Evolutionary conservation across 805 yeast genomes (phyloP).

Genomic region (Ogataea pini): DNA sequence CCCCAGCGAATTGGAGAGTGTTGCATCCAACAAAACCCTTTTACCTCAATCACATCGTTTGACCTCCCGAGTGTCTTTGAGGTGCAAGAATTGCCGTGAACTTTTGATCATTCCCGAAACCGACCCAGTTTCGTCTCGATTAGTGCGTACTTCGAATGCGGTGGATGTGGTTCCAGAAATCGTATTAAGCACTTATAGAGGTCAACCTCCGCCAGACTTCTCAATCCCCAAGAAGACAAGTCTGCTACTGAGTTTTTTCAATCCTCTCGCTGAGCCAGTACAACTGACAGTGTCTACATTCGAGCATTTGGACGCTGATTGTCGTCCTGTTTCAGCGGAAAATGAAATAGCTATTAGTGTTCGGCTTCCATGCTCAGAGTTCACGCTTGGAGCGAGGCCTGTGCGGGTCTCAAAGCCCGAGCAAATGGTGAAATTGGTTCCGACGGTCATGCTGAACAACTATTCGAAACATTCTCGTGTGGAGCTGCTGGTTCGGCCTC

Average conservation of each 20-base stretch:
- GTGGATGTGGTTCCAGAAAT: constrained; percentile 28
- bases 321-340: background rate
- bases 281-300: constrained; percentile 19
- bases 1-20: too few relatives aligned
- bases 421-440: constrained; percentile 25
- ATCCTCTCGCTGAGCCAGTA: constrained; percentile 10
- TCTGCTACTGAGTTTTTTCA: constrained; percentile 19
- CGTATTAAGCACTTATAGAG: constrained; percentile 6
- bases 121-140: constrained; percentile 25
- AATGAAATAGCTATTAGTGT: constrained; percentile 1
- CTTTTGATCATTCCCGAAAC: constrained; percentile 20
- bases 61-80: constrained; percentile 13
- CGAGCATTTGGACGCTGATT: constrained; percentile 8
- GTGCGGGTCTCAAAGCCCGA: constrained; percentile 13
- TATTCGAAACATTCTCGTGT: constrained; percentile 32
- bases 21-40: background rate
- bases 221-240: constrained; percentile 2
- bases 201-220: background rate
- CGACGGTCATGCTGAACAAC: constrained; percentile 32
- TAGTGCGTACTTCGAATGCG: constrained; percentile 17
- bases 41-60: constrained; percentile 26
- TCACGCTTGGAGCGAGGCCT: constrained; percentile 20
- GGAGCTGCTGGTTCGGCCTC: constrained; percentile 33
- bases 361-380: constrained; percentile 24
- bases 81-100: constrained; percentile 28